Conservation (phyloP, 495 filamentous ascomycete genomes). For the Aspergillus nidulans region DNA sequence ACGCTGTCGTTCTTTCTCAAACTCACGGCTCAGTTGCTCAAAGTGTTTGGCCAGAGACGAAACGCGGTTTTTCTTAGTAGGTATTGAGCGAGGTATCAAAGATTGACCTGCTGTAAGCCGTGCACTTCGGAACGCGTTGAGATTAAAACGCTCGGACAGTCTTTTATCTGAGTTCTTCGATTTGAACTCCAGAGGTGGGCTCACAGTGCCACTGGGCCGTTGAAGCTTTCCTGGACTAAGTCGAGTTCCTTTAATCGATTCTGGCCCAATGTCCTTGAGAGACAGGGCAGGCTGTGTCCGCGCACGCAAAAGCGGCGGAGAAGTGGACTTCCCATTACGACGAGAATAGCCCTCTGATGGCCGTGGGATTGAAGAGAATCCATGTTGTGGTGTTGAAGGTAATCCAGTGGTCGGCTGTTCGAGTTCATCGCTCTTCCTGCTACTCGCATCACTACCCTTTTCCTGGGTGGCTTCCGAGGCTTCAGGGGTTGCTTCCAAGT, state of each 20-base stretch:
- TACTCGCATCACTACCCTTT: background rate
- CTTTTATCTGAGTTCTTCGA: slow-evolving; percentile 62
- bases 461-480: background rate
- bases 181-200: slow-evolving; percentile 23
- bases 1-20: slow-evolving; percentile 87
- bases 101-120: slow-evolving; percentile 61
- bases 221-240: slow-evolving; percentile 21
- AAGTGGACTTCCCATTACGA: slow-evolving; percentile 39
- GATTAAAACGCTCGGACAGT: slow-evolving; percentile 59
- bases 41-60: slow-evolving; percentile 90
- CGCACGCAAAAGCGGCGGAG: slow-evolving; percentile 64
- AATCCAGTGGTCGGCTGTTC: background rate
- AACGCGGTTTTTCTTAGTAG: slow-evolving; percentile 65
- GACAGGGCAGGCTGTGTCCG: slow-evolving; percentile 62
- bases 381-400: slow-evolving; percentile 25
- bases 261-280: slow-evolving; percentile 25
- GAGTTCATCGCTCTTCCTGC: slow-evolving; percentile 7
- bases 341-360: slow-evolving; percentile 41
- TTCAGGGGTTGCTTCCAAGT: slow-evolving; percentile 6
- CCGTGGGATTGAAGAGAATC: slow-evolving; percentile 50
- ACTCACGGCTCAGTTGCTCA: slow-evolving; percentile 92
- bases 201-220: slow-evolving; percentile 15
- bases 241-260: slow-evolving; percentile 20
- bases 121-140: slow-evolving; percentile 56
- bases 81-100: slow-evolving; percentile 83